Percentiles rank a stretch among this genome's conserved stretches.
Evolutionary conservation across 1,284 basidiomycete genomes (phyloP).

Genomic region (Leccinum pachyderme): DNA sequence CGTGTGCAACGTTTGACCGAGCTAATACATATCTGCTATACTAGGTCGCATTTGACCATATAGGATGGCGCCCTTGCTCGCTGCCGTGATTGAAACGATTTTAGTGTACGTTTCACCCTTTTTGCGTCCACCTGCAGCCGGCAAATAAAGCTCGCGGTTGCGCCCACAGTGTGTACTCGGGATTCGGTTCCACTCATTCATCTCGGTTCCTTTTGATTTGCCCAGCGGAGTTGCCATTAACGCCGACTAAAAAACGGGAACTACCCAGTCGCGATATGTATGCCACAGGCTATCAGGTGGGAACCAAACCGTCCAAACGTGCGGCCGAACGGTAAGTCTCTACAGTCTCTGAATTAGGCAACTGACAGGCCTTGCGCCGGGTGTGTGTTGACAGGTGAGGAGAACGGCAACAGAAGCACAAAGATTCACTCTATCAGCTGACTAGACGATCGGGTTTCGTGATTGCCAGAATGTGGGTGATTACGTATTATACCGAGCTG

Average conservation of each 20-base stretch:
- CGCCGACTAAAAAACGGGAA: neutral
- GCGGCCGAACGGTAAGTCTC: neutral
- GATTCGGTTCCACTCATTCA: neutral
- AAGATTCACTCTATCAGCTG: neutral
- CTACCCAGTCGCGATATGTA: neutral
- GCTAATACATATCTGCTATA: neutral
- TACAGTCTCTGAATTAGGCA: neutral
- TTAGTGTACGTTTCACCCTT: neutral
- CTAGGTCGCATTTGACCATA: neutral
- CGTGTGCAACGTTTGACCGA: constrained; percentile 3
- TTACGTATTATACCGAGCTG: neutral
- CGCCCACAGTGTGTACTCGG: neutral
- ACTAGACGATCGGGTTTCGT: neutral
- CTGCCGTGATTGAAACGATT: neutral
- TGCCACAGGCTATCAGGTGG: neutral
- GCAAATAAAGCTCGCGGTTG: neutral
- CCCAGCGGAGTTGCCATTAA: neutral
- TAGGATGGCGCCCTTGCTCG: neutral
- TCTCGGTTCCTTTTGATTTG: neutral
- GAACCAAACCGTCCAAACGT: neutral
- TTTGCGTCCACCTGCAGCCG: neutral
- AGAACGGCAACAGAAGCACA: neutral
- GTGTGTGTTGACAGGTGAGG: neutral
- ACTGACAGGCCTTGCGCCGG: neutral
- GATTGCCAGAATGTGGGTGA: neutral